Percentiles rank a stretch among this genome's conserved stretches.
Conservation (phyloP, 768 basidiomycete species). For the Trametes coccinea region DNA sequence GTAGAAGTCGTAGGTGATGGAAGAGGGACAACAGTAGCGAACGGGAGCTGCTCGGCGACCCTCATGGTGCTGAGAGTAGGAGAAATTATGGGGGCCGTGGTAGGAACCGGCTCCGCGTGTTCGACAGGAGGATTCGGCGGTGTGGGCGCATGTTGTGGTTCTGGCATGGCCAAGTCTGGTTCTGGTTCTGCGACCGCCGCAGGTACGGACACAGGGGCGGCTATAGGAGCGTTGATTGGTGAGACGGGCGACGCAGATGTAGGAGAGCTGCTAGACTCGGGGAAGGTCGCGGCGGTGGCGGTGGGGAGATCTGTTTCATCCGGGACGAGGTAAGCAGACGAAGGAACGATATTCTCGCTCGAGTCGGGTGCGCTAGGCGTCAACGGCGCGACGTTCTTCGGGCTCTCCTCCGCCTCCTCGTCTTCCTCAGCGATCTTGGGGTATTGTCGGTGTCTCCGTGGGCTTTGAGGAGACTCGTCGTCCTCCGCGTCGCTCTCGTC, state of each 20-base stretch:
- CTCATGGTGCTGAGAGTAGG: slow-evolving; percentile 23
- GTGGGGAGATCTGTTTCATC: slow-evolving; percentile 30
- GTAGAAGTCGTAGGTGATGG: slow-evolving; percentile 29
- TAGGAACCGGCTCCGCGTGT: slow-evolving; percentile 5
- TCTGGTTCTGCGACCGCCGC: slow-evolving; percentile 1
- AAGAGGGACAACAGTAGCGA: slow-evolving; percentile 11
- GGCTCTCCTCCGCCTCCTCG: slow-evolving; percentile 48
- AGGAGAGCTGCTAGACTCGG: slow-evolving; percentile 14
- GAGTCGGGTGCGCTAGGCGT: slow-evolving; percentile 7
- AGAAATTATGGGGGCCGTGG: slow-evolving; percentile 7
- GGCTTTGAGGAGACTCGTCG: slow-evolving; percentile 28
- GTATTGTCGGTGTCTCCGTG: slow-evolving; percentile 38
- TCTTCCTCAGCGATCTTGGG: slow-evolving; percentile 73
- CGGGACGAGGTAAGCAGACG: slow-evolving; percentile 36
- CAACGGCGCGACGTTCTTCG: background rate
- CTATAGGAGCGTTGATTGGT: background rate
- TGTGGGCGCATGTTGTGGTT: slow-evolving; percentile 3
- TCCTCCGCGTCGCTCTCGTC: slow-evolving; percentile 81
- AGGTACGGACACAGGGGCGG: slow-evolving; percentile 11
- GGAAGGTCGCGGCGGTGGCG: slow-evolving; percentile 32
- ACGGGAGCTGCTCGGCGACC: slow-evolving; percentile 21
- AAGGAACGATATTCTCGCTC: slow-evolving; percentile 29
- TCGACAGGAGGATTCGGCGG: slow-evolving; percentile 13
- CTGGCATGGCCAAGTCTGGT: slow-evolving; percentile 6
- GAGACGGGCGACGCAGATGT: slow-evolving; percentile 1